A percentile compares a stretch with the other conserved stretches of the same genome.
These are phyloP conservation scores for Syncephalis fuscata DNA, from an alignment of 371 early-diverging fungal genomes.

Conservation along the genomic window DNA sequence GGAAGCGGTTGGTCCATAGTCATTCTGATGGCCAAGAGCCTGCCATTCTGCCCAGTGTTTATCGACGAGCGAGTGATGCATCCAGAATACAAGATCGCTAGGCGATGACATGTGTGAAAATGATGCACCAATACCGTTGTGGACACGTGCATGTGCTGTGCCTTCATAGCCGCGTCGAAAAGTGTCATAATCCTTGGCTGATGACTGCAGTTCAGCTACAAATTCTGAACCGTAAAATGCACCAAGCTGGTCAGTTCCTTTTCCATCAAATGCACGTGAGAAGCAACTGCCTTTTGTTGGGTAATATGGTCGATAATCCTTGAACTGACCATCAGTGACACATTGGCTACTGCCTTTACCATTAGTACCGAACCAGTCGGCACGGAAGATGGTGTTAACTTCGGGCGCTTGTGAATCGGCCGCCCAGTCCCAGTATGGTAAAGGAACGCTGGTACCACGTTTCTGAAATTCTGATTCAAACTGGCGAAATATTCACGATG, in stretches of 20 bases:
- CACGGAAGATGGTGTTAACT: neutral
- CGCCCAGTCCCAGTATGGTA: conserved; percentile 3
- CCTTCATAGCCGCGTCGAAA: conserved; percentile 19
- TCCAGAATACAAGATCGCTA: conserved; percentile 3
- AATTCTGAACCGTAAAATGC: too few relatives aligned
- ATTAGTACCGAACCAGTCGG: neutral
- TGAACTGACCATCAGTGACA: conserved; percentile 1
- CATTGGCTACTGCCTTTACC: neutral
- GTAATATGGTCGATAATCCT: neutral
- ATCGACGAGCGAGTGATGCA: conserved; percentile 4
- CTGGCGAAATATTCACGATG: conserved; percentile 1
- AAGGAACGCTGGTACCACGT: neutral
- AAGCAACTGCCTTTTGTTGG: neutral
- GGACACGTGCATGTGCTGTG: conserved; percentile 1
- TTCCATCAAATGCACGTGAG: too few relatives aligned
- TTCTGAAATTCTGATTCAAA: neutral
- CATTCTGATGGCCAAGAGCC: neutral
- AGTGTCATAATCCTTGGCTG: conserved; percentile 9
- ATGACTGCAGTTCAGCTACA: too few relatives aligned
- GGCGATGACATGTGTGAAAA: conserved; percentile 2
- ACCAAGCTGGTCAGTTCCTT: too few relatives aligned
- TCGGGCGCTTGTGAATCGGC: neutral
- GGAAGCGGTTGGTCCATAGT: neutral
- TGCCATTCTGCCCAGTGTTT: conserved; percentile 3
- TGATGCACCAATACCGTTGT: conserved; percentile 1